These are phyloP conservation scores for Cymbomonas tetramitiformis DNA, from an alignment of 139 green algal genomes.

Conservation along the genomic window DNA sequence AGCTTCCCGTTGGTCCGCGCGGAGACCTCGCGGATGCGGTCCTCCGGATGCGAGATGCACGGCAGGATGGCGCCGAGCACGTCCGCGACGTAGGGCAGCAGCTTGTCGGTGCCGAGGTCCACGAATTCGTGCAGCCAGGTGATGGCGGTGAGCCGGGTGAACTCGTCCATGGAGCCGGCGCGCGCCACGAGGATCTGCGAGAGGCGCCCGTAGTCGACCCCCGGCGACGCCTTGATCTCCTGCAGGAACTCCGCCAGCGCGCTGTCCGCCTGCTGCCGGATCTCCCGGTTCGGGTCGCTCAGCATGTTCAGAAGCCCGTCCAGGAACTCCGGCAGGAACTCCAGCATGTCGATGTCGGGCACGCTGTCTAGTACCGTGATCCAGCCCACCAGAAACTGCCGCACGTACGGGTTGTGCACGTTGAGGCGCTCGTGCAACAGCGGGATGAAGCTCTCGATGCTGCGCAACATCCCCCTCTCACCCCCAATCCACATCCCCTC, in stretches of 20 bases:
- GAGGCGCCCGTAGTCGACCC: conserved; percentile 25
- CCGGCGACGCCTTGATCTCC: conserved; percentile 16
- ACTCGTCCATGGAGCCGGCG: conserved; percentile 41
- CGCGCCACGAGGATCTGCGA: conserved; percentile 23
- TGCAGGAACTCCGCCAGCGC: conserved; percentile 36
- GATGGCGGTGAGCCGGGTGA: conserved; percentile 61
- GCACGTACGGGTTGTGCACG: conserved; percentile 68
- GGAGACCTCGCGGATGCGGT: conserved; percentile 31
- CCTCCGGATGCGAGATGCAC: conserved; percentile 46
- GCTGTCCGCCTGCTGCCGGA: conserved; percentile 40
- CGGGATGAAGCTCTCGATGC: conserved; percentile 66
- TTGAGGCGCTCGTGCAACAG: conserved; percentile 59
- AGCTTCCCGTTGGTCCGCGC: conserved; percentile 26
- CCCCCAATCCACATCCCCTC: no score
- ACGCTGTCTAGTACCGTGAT: conserved; percentile 66
- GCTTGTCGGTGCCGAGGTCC: conserved; percentile 31
- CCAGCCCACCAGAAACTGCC: conserved; percentile 68
- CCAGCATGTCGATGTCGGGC: conserved; percentile 75
- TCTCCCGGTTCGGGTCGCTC: conserved; percentile 49
- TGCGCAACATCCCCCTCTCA: no score
- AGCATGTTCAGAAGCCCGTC: conserved; percentile 78
- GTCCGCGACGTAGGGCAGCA: conserved; percentile 51
- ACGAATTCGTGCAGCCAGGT: conserved; percentile 66
- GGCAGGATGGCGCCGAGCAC: conserved; percentile 65
- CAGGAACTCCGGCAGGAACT: conserved; percentile 71